These are phyloP conservation scores for Ustilago sp. DNA, from an alignment of 1,284 basidiomycete genomes.

Conservation along the genomic window DNA sequence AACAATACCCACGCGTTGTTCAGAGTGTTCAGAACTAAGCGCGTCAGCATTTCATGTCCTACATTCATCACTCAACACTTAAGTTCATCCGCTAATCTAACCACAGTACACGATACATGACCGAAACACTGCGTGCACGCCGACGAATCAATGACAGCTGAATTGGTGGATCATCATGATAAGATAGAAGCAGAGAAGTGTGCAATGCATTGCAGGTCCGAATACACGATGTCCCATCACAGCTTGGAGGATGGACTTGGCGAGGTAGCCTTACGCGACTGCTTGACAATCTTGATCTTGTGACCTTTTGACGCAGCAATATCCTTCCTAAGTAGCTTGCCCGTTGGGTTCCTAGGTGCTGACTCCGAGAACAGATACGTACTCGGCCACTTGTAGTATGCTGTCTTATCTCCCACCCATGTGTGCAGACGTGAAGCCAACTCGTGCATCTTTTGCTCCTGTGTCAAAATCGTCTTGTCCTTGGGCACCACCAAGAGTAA, in stretches of 20 bases:
- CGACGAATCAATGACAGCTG: background rate
- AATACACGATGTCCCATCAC: background rate
- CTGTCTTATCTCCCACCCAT: slow-evolving; percentile 47
- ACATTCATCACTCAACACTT: slow-evolving; percentile 1
- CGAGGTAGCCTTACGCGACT: slow-evolving; percentile 20
- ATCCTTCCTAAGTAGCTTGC: slow-evolving; percentile 52
- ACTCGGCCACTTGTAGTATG: slow-evolving; percentile 56
- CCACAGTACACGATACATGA: background rate
- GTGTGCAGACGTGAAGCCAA: slow-evolving; percentile 31
- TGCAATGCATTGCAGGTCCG: background rate
- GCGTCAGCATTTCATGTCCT: background rate
- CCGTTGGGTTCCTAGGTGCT: slow-evolving; percentile 41
- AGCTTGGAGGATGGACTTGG: slow-evolving; percentile 28
- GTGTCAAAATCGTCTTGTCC: slow-evolving; percentile 24
- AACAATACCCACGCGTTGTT: slow-evolving; percentile 70
- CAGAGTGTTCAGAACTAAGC: slow-evolving; percentile 41
- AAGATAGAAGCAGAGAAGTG: background rate
- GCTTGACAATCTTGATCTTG: slow-evolving; percentile 32
- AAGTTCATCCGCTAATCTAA: background rate
- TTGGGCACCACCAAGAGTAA: slow-evolving; percentile 43
- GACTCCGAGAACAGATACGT: slow-evolving; percentile 37
- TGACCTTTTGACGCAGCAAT: slow-evolving; percentile 25
- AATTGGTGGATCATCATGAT: background rate
- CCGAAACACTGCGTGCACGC: background rate
- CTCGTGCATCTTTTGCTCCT: slow-evolving; percentile 31